phyloP scores from a whole-genome alignment of 2,329 filamentous ascomycete species.

The Nemania sp. region DNA sequence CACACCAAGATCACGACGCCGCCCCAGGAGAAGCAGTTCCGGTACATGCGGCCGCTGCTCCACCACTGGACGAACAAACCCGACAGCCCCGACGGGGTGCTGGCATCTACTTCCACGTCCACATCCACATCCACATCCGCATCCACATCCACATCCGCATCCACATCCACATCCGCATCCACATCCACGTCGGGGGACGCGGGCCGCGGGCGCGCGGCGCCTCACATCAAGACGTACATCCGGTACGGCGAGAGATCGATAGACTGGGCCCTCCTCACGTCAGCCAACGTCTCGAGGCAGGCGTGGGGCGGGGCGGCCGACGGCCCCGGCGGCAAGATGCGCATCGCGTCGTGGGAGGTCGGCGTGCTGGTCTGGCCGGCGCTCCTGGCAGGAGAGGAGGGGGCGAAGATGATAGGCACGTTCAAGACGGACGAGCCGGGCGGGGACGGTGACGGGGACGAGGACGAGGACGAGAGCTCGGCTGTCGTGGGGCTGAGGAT shows the following conservation, averaged over 20 bases:
- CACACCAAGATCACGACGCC: conserved; percentile 76
- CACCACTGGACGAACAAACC: conserved; percentile 82
- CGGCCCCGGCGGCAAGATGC: conserved; percentile 62
- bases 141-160: no score
- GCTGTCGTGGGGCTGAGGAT: conserved; percentile 71
- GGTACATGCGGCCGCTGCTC: conserved; percentile 71
- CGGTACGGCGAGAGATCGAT: conserved; percentile 63
- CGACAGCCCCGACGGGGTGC: conserved; percentile 49
- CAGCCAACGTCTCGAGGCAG: conserved; percentile 89
- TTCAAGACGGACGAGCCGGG: conserved; percentile 66
- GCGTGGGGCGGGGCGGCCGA: conserved; percentile 76
- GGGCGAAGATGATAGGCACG: conserved; percentile 66
- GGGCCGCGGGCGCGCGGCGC: conserved; percentile 71
- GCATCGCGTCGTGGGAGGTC: conserved; percentile 81
- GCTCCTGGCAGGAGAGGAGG: conserved; percentile 48
- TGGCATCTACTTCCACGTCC: conserved; percentile 30
- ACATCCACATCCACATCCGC: no score
- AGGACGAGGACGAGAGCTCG: conserved; percentile 17
- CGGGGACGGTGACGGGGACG: conserved; percentile 10
- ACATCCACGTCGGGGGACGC: conserved; percentile 48
- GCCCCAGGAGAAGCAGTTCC: conserved; percentile 73
- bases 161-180: no score
- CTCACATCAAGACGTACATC: conserved; percentile 90
- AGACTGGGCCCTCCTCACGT: conserved; percentile 86
- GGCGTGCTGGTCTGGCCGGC: conserved; percentile 83